Conservation (phyloP, 116 monocot genomes). For the Cymodocea nodosa region DNA sequence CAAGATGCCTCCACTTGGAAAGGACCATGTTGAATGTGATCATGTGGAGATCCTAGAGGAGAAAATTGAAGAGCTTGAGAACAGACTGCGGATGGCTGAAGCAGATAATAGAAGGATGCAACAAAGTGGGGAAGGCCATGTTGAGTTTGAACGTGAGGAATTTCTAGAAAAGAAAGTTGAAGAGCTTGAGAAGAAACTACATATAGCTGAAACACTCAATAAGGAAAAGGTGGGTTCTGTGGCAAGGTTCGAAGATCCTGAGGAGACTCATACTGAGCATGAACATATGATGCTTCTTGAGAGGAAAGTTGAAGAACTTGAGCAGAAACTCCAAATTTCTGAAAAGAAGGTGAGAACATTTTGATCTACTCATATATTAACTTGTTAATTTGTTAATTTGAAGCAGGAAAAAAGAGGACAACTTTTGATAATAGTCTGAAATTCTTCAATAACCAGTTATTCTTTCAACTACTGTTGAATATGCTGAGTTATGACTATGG, state of each 20-base stretch:
- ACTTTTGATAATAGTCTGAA: too few species aligned
- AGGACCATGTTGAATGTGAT: constrained; percentile 16
- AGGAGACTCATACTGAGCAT: constrained; percentile 1
- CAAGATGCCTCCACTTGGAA: constrained; percentile 4
- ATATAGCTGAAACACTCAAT: constrained; percentile 22
- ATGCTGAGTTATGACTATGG: too few species aligned
- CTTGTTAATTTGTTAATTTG: too few species aligned
- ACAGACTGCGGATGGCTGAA: constrained; percentile 21
- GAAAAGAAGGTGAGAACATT: constrained; percentile 20
- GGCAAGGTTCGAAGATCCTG: neutral
- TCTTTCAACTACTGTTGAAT: too few species aligned
- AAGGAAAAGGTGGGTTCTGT: constrained; percentile 27
- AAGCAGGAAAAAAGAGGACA: too few species aligned
- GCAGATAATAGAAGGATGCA: too few species aligned
- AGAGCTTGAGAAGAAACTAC: too few species aligned
- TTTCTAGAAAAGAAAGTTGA: too few species aligned
- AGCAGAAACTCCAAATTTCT: constrained; percentile 20
- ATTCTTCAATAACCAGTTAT: too few species aligned
- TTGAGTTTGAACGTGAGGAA: too few species aligned
- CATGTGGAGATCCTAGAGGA: constrained; percentile 19
- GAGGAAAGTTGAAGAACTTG: constrained; percentile 26
- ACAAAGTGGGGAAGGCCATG: too few species aligned
- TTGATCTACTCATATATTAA: neutral
- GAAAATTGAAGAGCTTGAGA: constrained; percentile 30
- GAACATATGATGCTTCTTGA: constrained; percentile 11